These are phyloP conservation scores for Pseudogymnoascus sp. DNA, from an alignment of 2,329 filamentous ascomycete species.

Conservation along the genomic window DNA sequence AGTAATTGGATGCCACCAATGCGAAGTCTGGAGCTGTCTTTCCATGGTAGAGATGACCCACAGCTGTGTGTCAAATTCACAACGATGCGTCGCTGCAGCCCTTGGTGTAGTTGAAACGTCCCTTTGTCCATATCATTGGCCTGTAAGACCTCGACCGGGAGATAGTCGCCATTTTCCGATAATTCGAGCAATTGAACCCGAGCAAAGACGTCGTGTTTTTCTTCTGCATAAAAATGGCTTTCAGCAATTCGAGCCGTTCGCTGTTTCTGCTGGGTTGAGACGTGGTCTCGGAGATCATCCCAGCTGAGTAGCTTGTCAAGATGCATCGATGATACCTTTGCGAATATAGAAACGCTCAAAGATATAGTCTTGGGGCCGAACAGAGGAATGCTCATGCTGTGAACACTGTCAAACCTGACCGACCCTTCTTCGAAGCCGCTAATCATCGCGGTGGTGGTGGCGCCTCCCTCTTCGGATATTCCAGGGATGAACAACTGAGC, in stretches of 20 bases:
- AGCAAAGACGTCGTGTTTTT: conserved; percentile 87
- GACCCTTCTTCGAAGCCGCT: conserved; percentile 88
- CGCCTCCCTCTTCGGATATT: conserved; percentile 80
- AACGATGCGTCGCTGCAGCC: conserved; percentile 79
- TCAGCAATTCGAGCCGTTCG: conserved; percentile 68
- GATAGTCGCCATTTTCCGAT: conserved; percentile 82
- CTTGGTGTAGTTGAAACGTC: conserved; percentile 91
- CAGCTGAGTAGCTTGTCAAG: conserved; percentile 95
- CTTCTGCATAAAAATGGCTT: conserved; percentile 86
- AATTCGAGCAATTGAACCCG: conserved; percentile 86
- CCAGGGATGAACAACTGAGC: conserved; percentile 95
- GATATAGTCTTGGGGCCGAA: conserved; percentile 68
- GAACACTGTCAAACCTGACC: conserved; percentile 92
- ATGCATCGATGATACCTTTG: conserved; percentile 86
- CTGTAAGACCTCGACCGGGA: conserved; percentile 88
- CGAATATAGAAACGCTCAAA: conserved; percentile 83
- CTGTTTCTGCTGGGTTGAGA: conserved; percentile 51
- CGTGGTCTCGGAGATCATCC: conserved; percentile 92
- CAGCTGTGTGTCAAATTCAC: conserved; percentile 89
- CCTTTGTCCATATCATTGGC: conserved; percentile 77
- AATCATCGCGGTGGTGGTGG: conserved; percentile 93
- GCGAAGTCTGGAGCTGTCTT: conserved; percentile 69
- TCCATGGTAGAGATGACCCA: conserved; percentile 81
- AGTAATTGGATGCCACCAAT: conserved; percentile 78
- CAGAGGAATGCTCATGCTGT: conserved; percentile 91